A percentile compares a stretch with the other conserved stretches of the same genome.
These are phyloP conservation scores for Gautieria morchelliformis DNA, from an alignment of 768 basidiomycete genomes.

Conservation along the genomic window DNA sequence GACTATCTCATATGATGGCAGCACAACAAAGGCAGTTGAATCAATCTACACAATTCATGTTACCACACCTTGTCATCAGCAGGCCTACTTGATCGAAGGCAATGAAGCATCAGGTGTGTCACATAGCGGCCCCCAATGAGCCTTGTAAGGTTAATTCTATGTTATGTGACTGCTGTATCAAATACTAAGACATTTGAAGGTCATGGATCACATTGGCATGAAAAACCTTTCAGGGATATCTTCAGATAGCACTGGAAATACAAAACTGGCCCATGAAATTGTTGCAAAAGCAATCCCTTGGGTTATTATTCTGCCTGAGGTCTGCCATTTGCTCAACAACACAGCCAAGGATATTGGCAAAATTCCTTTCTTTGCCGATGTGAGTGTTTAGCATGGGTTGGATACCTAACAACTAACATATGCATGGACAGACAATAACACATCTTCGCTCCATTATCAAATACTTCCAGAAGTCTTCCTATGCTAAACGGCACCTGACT, in stretches of 20 bases:
- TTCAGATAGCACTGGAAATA: neutral
- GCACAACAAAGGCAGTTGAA: slow-evolving; percentile 11
- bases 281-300: neutral
- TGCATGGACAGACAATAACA: neutral
- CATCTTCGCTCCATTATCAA: neutral
- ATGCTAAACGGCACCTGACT: neutral
- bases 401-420: no score
- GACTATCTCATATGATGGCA: slow-evolving; percentile 16
- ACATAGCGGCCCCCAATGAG: no score
- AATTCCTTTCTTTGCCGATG: neutral
- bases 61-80: slow-evolving; percentile 9
- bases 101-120: neutral
- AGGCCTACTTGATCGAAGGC: slow-evolving; percentile 7
- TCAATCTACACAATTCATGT: slow-evolving; percentile 17
- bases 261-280: neutral
- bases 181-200: no score
- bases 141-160: no score
- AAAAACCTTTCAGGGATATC: neutral
- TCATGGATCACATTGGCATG: neutral
- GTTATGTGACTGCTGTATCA: no score
- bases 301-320: neutral
- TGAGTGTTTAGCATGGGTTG: no score
- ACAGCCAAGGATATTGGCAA: neutral
- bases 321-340: neutral
- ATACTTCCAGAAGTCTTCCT: neutral